phyloP scores from a whole-genome alignment of 2,329 filamentous ascomycete genomes.

The Stachybotrys echinatus region DNA sequence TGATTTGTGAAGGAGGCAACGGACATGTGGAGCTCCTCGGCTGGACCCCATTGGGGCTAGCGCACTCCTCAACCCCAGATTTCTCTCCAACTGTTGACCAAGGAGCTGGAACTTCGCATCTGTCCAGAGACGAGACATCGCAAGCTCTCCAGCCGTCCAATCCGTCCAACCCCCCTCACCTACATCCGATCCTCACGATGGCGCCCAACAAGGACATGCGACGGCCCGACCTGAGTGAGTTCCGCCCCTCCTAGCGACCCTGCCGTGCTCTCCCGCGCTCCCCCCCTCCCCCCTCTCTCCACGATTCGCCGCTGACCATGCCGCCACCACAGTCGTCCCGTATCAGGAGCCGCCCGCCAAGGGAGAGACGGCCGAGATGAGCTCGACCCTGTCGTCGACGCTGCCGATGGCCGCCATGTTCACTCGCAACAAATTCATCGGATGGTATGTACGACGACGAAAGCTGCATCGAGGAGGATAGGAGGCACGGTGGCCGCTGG shows the following conservation, averaged over 20 bases:
- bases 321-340: slow-evolving; percentile 65
- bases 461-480: slow-evolving; percentile 4
- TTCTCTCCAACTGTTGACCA: neutral
- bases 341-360: slow-evolving; percentile 72
- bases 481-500: slow-evolving; percentile 1
- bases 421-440: slow-evolving; percentile 77
- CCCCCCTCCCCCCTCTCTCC: neutral
- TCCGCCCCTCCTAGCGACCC: no score
- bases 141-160: neutral
- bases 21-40: no score
- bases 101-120: neutral
- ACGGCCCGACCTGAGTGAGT: slow-evolving; percentile 38
- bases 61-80: neutral
- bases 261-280: neutral
- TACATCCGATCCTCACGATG: slow-evolving; percentile 21
- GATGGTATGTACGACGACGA: slow-evolving; percentile 43
- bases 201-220: slow-evolving; percentile 38
- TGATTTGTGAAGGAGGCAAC: no score
- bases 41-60: slow-evolving; percentile 6
- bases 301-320: no score
- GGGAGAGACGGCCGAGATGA: slow-evolving; percentile 62
- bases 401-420: slow-evolving; percentile 96
- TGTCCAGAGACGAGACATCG: neutral
- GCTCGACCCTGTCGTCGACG: slow-evolving; percentile 67
- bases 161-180: no score